Percentiles rank a stretch among this genome's conserved stretches.
These are phyloP conservation scores for Canna indica DNA, from an alignment of 176 grass and related monocot genomes.

Conservation along the genomic window DNA sequence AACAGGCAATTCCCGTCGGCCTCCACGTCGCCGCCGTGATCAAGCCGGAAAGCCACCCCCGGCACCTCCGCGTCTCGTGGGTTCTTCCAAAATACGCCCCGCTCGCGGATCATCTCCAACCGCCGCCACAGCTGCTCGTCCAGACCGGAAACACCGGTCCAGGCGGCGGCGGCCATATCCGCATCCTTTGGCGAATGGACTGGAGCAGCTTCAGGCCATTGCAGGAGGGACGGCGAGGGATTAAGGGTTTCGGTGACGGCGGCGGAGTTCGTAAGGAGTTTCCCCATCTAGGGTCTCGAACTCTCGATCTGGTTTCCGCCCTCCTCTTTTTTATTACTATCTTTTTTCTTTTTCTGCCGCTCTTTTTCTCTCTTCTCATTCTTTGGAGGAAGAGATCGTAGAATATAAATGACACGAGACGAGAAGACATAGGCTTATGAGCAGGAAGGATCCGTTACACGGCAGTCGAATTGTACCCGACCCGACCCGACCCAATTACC, in stretches of 20 bases:
- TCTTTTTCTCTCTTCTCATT: background rate
- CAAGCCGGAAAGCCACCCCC: constrained; percentile 49
- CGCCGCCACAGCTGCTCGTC: constrained; percentile 79
- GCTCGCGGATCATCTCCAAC: constrained; percentile 66
- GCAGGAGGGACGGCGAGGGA: constrained; percentile 27
- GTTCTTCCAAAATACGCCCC: constrained; percentile 71
- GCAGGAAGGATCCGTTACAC: too few species aligned
- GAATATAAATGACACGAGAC: too few species aligned
- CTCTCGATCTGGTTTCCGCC: background rate
- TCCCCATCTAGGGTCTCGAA: constrained; percentile 73
- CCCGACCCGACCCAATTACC: too few species aligned
- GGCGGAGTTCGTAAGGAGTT: constrained; percentile 79
- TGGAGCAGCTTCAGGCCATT: constrained; percentile 29
- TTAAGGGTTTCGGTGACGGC: constrained; percentile 61
- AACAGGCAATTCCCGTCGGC: constrained; percentile 92
- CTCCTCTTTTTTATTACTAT: background rate
- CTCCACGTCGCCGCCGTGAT: constrained; percentile 80
- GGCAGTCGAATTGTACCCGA: too few species aligned
- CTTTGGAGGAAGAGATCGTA: background rate
- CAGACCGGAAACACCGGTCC: constrained; percentile 51
- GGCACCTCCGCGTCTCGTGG: constrained; percentile 9
- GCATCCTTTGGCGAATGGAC: background rate
- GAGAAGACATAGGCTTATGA: too few species aligned
- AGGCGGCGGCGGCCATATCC: constrained; percentile 12
- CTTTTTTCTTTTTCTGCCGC: background rate